Percentiles rank a stretch among this genome's conserved stretches.
These are phyloP conservation scores for Candida maris DNA, from an alignment of 805 yeast genomes.

Conservation along the genomic window DNA sequence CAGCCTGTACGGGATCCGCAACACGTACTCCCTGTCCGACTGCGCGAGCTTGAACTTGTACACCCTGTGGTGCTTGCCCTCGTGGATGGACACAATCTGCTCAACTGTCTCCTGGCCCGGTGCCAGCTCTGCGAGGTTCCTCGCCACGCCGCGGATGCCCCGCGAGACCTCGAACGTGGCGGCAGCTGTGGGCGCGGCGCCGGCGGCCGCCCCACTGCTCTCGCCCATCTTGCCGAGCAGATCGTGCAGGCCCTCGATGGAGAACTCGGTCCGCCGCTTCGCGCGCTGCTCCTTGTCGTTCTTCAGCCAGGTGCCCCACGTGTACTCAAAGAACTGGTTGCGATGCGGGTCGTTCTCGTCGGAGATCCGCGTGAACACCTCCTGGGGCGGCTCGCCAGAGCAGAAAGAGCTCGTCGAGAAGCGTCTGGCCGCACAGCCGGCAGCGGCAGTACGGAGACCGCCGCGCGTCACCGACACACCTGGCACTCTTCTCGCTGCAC, in stretches of 20 bases:
- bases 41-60: conserved; percentile 63
- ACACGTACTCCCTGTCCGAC: conserved; percentile 44
- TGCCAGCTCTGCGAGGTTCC: conserved; percentile 21
- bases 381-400: conserved; percentile 22
- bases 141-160: conserved; percentile 19
- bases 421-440: too few species aligned
- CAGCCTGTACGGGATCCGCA: conserved; percentile 82
- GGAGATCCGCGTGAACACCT: conserved; percentile 50
- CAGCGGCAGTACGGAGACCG: too few species aligned
- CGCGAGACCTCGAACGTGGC: conserved; percentile 9
- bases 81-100: conserved; percentile 80
- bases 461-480: too few species aligned
- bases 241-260: conserved; percentile 68
- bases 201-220: conserved; percentile 18
- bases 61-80: conserved; percentile 90
- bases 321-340: conserved; percentile 73
- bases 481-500: too few species aligned
- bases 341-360: conserved; percentile 67
- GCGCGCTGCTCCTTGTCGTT: conserved; percentile 73
- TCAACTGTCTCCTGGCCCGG: conserved; percentile 40
- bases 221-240: conserved; percentile 42
- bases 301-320: conserved; percentile 94
- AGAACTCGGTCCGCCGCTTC: conserved; percentile 75
- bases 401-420: too few species aligned
- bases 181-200: neutral